Percentiles rank a stretch among this genome's conserved stretches.
phyloP scores from a whole-genome alignment of 805 yeast genomes.

The Hanseniaspora nectarophila region DNA sequence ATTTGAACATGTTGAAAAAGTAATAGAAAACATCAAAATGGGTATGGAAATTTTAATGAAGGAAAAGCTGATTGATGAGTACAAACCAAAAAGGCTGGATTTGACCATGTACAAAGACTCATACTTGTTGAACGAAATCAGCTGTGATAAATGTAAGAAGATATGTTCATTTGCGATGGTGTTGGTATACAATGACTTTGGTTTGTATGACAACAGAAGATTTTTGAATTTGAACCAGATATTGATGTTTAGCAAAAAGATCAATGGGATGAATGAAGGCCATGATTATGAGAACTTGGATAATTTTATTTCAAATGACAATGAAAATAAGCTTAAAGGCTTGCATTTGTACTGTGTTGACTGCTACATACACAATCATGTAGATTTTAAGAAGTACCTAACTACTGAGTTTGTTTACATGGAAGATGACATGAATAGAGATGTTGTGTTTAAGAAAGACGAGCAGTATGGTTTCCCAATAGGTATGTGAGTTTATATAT shows the following conservation, averaged over 20 bases:
- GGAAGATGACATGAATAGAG: neutral
- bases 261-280: neutral
- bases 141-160: conserved; percentile 9
- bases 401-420: neutral
- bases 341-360: conserved; percentile 8
- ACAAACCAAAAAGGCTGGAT: neutral
- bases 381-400: neutral
- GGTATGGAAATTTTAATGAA: neutral
- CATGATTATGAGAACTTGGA: conserved; percentile 6
- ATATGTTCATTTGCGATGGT: conserved; percentile 12
- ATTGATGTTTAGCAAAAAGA: neutral
- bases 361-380: neutral
- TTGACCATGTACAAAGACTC: neutral
- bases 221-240: neutral
- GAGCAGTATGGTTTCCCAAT: neutral
- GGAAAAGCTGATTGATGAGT: neutral
- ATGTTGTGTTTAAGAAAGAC: neutral
- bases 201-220: neutral
- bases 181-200: neutral
- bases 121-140: conserved; percentile 3
- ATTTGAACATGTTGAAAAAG: neutral
- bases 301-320: conserved; percentile 16
- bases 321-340: conserved; percentile 13
- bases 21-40: neutral
- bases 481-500: too few relatives aligned